Base-by-base conservation (phyloP, 345 rosid species). In the Isatis tinctoria region DNA sequence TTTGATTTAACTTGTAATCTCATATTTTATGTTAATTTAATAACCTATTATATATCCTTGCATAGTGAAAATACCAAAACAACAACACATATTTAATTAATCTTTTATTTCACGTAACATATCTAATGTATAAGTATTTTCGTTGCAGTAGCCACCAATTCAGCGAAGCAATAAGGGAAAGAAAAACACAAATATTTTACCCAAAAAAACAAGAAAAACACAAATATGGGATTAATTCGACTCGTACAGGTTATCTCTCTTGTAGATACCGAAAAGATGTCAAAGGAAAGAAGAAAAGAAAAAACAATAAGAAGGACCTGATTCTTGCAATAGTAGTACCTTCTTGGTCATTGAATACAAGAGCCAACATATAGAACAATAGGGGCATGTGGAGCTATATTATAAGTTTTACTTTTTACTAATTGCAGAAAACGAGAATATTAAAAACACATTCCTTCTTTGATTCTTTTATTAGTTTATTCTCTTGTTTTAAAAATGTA, bases 281-380 rank as follows among this genome's bases (percentile, higher is more conserved):
- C 20, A 32, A 18, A 67, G 18, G 8, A 8, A 6, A 6, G 4
- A 30, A 30, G 6, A 32, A 32, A 32, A 32, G 6, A 32, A 32
- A 6, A 8, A 32, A 32, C 9, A 60, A 60, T 43, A 40, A 51
- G 20, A 17, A 51, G 74, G 49, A 75, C 69, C 58, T 41, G 59
- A 69, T 75, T 75, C 79, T 61, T 35, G 64, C 26, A 75, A 68
- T 61, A 61, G 57, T 61, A 54, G 57, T 61, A 54, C 47, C 54
- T 60, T 68, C 14, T 37, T 26, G 58, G 65, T 70, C 79, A 75
- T 4, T 53, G 74, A 75, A 69, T 52, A 53, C 10, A 16, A 41
- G 65, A 75, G 70, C 69, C 79, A 75, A 61, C 74, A 69, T 64
- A 60, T 6, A 45, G 72, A 74, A 74, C 65, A 65, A 56, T 28